A percentile compares a stretch with the other conserved stretches of the same genome.
Conservation (phyloP, 2,329 filamentous ascomycete genomes). For the Penicillium sp. region DNA sequence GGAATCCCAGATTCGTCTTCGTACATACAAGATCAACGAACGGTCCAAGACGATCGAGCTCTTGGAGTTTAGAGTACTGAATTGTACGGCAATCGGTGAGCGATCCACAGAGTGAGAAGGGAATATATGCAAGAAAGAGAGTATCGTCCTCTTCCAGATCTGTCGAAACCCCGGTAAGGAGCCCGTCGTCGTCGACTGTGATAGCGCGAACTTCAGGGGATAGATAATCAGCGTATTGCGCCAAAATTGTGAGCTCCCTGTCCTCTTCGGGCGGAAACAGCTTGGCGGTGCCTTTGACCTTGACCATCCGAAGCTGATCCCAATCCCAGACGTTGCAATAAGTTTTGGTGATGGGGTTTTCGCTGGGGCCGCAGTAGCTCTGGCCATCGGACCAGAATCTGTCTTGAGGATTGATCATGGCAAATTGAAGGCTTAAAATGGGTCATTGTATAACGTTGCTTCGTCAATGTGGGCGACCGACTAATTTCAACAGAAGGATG, state of each 20-base stretch:
- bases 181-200: slow-evolving; percentile 18
- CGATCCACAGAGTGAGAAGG: slow-evolving; percentile 10
- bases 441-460: no score
- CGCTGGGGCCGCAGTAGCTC: slow-evolving; percentile 14
- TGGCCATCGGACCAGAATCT: slow-evolving; percentile 17
- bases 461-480: no score
- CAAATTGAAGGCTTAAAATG: no score
- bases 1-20: slow-evolving; percentile 1
- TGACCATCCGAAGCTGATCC: slow-evolving; percentile 20
- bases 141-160: slow-evolving; percentile 19
- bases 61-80: slow-evolving; percentile 14
- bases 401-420: slow-evolving; percentile 1
- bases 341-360: slow-evolving; percentile 18
- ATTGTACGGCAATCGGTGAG: slow-evolving; percentile 14
- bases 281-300: slow-evolving; percentile 23
- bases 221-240: slow-evolving; percentile 17
- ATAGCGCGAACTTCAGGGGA: slow-evolving; percentile 18
- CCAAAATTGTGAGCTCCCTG: slow-evolving; percentile 13
- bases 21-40: slow-evolving; percentile 15
- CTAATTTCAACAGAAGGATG: no score
- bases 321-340: slow-evolving; percentile 24
- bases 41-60: slow-evolving; percentile 18
- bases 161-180: slow-evolving; percentile 19
- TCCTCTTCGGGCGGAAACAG: slow-evolving; percentile 20
- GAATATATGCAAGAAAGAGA: slow-evolving; percentile 16